Conservation (phyloP, 768 basidiomycete species). For the Trametes gibbosa region DNA sequence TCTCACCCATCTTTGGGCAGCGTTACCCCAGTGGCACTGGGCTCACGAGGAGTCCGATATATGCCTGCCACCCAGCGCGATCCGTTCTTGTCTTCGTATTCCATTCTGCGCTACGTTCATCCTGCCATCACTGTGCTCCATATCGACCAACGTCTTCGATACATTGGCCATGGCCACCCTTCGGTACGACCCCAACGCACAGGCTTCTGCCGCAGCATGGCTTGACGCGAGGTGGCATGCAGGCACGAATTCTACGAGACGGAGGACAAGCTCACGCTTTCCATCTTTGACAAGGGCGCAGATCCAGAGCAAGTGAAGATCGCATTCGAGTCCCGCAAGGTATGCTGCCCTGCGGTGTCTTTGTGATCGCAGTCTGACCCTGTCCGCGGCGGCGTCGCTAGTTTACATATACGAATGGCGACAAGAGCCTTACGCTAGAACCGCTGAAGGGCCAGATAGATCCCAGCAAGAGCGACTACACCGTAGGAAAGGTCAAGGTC, state of each 20-base stretch:
- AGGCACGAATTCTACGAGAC: conserved; percentile 91
- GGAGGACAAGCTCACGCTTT: conserved; percentile 69
- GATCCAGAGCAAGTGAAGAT: conserved; percentile 62
- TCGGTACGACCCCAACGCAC: background rate
- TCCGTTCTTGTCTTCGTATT: background rate
- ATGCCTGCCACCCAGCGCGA: background rate
- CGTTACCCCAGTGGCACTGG: background rate
- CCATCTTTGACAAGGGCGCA: conserved; percentile 76
- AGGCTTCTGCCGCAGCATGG: background rate
- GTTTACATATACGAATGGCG: conserved; percentile 66
- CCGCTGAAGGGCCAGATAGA: conserved; percentile 85
- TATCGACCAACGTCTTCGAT: background rate
- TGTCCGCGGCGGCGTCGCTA: conserved; percentile 27
- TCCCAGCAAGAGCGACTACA: conserved; percentile 55
- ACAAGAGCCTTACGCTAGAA: conserved; percentile 66
- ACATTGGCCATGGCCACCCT: conserved; percentile 2
- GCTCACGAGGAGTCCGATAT: background rate
- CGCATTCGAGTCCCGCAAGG: conserved; percentile 63
- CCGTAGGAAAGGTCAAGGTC: conserved; percentile 83
- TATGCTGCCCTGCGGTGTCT: conserved; percentile 27
- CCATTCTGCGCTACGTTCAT: background rate
- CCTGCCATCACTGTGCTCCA: background rate
- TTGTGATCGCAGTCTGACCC: background rate
- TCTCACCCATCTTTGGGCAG: conserved; percentile 8
- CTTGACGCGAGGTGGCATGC: background rate